Evolutionary conservation across 148 eudicot genomes (phyloP).

Genomic region (Limonium bicolor): DNA sequence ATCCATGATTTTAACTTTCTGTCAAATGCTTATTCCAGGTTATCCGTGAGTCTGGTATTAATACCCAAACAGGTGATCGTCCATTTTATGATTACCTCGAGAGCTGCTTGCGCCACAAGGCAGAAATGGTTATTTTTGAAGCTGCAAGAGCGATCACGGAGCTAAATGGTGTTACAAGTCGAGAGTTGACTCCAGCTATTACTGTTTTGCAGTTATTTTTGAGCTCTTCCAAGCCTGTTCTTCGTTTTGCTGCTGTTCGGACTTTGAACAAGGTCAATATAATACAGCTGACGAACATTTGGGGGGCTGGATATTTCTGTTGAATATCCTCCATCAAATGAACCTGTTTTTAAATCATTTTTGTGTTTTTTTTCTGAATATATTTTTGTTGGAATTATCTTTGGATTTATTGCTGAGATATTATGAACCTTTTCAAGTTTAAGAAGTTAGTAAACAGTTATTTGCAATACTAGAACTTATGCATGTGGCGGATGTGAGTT

Average conservation of each 20-base stretch:
- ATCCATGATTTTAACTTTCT: not conserved
- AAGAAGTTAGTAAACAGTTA: no score
- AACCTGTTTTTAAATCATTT: no score
- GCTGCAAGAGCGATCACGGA: constrained; percentile 96
- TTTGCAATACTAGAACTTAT: no score
- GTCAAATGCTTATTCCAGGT: constrained; percentile 59
- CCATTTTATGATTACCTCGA: constrained; percentile 94
- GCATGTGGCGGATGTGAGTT: no score
- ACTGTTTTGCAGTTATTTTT: constrained; percentile 89
- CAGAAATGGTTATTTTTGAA: constrained; percentile 98
- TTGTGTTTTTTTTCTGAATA: no score
- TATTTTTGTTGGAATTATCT: no score
- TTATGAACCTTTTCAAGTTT: no score
- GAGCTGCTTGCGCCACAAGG: constrained; percentile 93
- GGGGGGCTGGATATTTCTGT: no score
- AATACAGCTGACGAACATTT: no score
- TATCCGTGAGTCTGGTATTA: constrained; percentile 53
- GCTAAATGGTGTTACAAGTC: constrained; percentile 72
- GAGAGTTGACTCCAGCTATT: constrained; percentile 93
- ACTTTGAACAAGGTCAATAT: constrained; percentile 85
- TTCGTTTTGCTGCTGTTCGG: constrained; percentile 97
- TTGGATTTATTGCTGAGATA: no score
- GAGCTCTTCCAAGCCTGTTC: constrained; percentile 95
- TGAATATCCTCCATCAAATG: no score
- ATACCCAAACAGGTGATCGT: constrained; percentile 73